Evolutionary conservation across 2,329 filamentous ascomycete species (phyloP).

Genomic region (Exophiala sideris): DNA sequence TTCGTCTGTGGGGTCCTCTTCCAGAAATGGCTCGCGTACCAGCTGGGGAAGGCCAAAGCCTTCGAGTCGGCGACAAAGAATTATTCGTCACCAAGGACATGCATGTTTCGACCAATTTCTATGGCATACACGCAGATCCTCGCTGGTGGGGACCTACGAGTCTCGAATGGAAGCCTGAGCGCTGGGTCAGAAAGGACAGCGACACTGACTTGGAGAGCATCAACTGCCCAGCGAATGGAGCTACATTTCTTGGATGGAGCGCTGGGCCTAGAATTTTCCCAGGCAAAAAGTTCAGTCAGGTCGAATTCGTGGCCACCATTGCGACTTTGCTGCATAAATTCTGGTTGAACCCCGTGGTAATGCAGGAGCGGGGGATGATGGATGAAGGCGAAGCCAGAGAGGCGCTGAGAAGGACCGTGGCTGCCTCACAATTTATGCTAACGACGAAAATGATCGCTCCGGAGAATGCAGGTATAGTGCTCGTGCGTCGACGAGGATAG

Average conservation of each 20-base stretch:
- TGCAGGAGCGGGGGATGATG: neutral
- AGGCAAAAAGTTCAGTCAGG: slow-evolving; percentile 35
- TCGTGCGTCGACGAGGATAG: neutral
- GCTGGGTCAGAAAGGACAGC: slow-evolving; percentile 34
- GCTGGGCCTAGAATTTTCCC: slow-evolving; percentile 32
- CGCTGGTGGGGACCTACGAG: slow-evolving; percentile 29
- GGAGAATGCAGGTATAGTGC: neutral
- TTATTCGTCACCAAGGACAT: slow-evolving; percentile 23
- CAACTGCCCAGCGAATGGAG: slow-evolving; percentile 18
- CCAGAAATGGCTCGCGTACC: slow-evolving; percentile 12
- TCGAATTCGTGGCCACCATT: slow-evolving; percentile 37
- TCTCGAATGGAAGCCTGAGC: slow-evolving; percentile 30
- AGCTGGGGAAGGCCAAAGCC: slow-evolving; percentile 24
- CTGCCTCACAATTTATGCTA: neutral
- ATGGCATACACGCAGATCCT: slow-evolving; percentile 30
- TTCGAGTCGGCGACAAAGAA: slow-evolving; percentile 14
- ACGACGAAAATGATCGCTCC: neutral
- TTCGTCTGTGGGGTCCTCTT: slow-evolving; percentile 24
- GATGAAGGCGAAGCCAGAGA: neutral
- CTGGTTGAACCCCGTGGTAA: slow-evolving; percentile 17
- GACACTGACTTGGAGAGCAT: slow-evolving; percentile 21
- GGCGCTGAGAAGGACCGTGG: neutral
- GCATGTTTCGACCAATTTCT: slow-evolving; percentile 21
- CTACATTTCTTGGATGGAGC: slow-evolving; percentile 30
- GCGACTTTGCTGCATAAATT: slow-evolving; percentile 37